Percentiles rank a stretch among this genome's conserved stretches.
Evolutionary conservation across 805 yeast species (phyloP).

Genomic region (Candida quercuum): DNA sequence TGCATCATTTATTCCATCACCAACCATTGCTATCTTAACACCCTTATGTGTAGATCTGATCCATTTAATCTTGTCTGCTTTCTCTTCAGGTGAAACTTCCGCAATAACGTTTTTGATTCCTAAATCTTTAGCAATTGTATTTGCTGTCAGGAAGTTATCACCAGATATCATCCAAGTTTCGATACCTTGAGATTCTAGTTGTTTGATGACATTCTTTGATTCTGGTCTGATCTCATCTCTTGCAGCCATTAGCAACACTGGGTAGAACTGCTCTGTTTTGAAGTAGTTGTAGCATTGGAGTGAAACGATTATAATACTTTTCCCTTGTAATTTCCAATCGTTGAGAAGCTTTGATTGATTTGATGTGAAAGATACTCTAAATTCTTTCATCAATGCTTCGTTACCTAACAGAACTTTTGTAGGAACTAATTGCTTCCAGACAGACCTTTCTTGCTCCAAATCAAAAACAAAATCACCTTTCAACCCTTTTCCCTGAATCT

Average conservation of each 20-base stretch:
- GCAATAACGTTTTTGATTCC: constrained; percentile 61
- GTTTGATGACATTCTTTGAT: constrained; percentile 43
- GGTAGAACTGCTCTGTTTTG: constrained; percentile 28
- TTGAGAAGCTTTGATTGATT: constrained; percentile 31
- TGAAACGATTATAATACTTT: constrained; percentile 58
- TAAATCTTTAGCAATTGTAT: constrained; percentile 57
- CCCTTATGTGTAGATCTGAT: constrained; percentile 39
- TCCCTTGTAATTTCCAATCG: constrained; percentile 58
- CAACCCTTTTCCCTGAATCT: constrained; percentile 57
- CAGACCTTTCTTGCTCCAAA: constrained; percentile 8
- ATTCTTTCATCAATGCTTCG: constrained; percentile 50
- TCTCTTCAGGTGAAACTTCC: constrained; percentile 70
- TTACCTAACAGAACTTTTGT: constrained; percentile 49
- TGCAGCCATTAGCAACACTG: constrained; percentile 48
- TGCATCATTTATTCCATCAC: constrained; percentile 82
- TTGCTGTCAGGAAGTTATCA: constrained; percentile 63
- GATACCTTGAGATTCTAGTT: constrained; percentile 36
- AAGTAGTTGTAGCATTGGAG: constrained; percentile 27
- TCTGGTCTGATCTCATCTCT: constrained; percentile 60
- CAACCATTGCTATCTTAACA: constrained; percentile 58
- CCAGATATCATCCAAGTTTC: constrained; percentile 77
- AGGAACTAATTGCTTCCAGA: constrained; percentile 31
- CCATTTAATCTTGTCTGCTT: constrained; percentile 53
- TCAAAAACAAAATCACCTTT: constrained; percentile 34
- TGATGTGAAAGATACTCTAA: constrained; percentile 32